Conservation (phyloP, 1,284 basidiomycete species). For the Papiliotrema laurentii region DNA sequence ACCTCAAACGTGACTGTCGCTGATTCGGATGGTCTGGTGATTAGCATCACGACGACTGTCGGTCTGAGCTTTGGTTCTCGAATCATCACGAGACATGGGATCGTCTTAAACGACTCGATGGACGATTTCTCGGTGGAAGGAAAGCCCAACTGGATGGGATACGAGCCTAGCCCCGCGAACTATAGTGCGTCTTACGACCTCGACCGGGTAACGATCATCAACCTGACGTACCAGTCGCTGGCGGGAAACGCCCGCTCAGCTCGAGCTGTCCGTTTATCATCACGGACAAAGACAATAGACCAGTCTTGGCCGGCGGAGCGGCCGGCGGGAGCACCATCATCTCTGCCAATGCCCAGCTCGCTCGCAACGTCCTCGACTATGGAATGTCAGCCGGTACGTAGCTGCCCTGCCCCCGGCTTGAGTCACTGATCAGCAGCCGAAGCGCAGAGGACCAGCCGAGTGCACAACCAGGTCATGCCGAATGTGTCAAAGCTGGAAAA, state of each 20-base stretch:
- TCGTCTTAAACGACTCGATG: constrained; percentile 40
- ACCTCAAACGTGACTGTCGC: constrained; percentile 37
- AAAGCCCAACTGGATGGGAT: constrained; percentile 30
- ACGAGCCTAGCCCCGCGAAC: constrained; percentile 33
- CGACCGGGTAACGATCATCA: background rate
- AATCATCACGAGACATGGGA: constrained; percentile 35
- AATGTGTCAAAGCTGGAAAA: constrained; percentile 23
- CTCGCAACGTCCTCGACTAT: constrained; percentile 30
- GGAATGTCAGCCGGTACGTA: constrained; percentile 15
- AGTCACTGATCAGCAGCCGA: constrained; percentile 15
- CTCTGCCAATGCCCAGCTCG: constrained; percentile 28
- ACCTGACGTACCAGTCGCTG: constrained; percentile 14
- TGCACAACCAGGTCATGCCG: constrained; percentile 40
- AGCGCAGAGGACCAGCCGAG: constrained; percentile 20
- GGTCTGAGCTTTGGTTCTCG: constrained; percentile 32
- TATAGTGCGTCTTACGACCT: constrained; percentile 6
- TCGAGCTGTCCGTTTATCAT: constrained; percentile 38
- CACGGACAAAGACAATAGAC: constrained; percentile 10
- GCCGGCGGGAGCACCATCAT: constrained; percentile 41
- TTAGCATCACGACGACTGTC: constrained; percentile 39
- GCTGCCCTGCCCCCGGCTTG: no score
- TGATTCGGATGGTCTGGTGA: constrained; percentile 28
- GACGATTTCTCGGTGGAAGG: constrained; percentile 41
- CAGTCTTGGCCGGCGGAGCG: constrained; percentile 25
- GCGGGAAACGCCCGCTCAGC: constrained; percentile 32